Evolutionary conservation across 2,329 filamentous ascomycete genomes (phyloP).

Genomic region (Rhytidhysteron rufulum): DNA sequence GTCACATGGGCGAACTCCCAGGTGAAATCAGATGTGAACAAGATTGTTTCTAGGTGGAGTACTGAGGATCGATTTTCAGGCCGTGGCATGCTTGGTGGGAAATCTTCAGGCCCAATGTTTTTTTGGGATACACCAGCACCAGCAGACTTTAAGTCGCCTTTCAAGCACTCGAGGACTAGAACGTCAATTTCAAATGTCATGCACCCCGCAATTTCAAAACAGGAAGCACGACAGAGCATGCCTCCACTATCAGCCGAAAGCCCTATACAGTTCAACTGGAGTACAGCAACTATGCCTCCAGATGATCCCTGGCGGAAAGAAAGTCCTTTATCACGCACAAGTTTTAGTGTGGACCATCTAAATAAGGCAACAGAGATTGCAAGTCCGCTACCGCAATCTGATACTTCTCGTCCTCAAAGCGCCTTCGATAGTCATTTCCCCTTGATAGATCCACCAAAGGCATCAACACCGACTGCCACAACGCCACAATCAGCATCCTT

Average conservation of each 20-base stretch:
- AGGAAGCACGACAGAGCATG: conserved; percentile 15
- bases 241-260: conserved; percentile 16
- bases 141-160: conserved; percentile 10
- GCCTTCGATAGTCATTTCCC: too few relatives aligned
- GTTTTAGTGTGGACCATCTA: not conserved
- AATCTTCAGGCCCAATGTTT: conserved; percentile 30
- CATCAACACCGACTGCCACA: not conserved
- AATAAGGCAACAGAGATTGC: too few relatives aligned
- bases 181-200: conserved; percentile 14
- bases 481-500: not conserved
- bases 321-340: not conserved
- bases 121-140: conserved; percentile 33
- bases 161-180: conserved; percentile 20
- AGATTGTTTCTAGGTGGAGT: conserved; percentile 33
- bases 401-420: not conserved
- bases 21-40: conserved; percentile 29
- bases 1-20: conserved; percentile 34
- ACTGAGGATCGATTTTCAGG: conserved; percentile 36
- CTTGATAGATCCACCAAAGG: not conserved
- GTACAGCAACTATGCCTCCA: conserved; percentile 19
- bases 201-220: conserved; percentile 7
- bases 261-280: conserved; percentile 31
- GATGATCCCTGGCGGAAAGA: conserved; percentile 7
- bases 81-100: conserved; percentile 18
- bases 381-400: not conserved